A percentile compares a stretch with the other conserved stretches of the same genome.
Evolutionary conservation across 2,329 filamentous ascomycete species (phyloP).

Genomic region (Alternaria angustiovoidea): DNA sequence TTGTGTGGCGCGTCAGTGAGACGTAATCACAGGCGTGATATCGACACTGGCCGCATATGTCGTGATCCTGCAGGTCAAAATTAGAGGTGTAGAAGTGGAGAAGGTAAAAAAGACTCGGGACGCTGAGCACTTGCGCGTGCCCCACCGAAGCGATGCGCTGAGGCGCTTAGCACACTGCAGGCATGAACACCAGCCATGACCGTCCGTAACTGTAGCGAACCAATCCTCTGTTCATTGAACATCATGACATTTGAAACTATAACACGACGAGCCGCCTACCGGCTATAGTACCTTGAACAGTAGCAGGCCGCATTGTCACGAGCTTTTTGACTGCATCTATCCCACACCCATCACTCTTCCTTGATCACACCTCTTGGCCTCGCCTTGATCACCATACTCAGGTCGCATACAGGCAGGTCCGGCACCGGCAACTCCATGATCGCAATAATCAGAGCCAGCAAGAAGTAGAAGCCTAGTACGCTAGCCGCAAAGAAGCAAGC

Average conservation of each 20-base stretch:
- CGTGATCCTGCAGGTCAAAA: not conserved
- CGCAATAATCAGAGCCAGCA: conserved; percentile 19
- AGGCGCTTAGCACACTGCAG: not conserved
- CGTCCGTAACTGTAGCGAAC: no score
- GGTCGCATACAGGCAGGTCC: not conserved
- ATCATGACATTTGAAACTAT: not conserved
- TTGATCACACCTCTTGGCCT: not conserved
- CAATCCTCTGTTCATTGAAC: no score
- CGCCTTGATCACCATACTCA: not conserved
- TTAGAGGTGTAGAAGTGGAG: not conserved
- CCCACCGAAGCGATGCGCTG: not conserved
- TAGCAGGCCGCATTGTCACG: no score
- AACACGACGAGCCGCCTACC: no score
- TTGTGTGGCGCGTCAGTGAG: conserved; percentile 50
- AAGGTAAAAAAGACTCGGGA: not conserved
- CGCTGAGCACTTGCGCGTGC: not conserved
- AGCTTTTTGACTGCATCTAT: not conserved
- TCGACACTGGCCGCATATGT: not conserved
- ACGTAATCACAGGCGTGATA: not conserved
- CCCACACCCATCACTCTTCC: not conserved
- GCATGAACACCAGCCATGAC: not conserved
- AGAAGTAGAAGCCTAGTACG: conserved; percentile 25
- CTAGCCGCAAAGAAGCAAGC: conserved; percentile 25
- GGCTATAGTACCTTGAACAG: no score
- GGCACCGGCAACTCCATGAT: conserved; percentile 29